phyloP scores from a whole-genome alignment of 305 asterid genomes.

The Solanum hybrid region DNA sequence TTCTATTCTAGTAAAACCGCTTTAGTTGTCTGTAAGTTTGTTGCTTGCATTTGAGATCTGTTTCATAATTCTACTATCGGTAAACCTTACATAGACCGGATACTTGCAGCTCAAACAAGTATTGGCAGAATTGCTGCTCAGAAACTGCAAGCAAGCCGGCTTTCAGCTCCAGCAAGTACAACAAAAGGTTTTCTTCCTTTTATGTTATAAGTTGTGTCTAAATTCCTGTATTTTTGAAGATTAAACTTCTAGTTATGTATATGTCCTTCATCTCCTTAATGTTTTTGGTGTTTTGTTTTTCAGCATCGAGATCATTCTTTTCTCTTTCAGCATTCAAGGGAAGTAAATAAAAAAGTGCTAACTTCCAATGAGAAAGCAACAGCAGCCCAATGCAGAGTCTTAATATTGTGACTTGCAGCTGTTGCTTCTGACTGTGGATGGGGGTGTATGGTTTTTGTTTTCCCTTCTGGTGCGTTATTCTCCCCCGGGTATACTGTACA shows the following conservation, averaged over 20 bases:
- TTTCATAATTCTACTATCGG: neutral
- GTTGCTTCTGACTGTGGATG: neutral
- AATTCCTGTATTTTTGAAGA: neutral
- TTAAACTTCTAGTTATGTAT: neutral
- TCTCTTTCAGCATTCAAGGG: slow-evolving; percentile 99
- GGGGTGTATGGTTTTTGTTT: neutral
- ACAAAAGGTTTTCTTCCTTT: slow-evolving; percentile 45
- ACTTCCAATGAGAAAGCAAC: slow-evolving; percentile 12
- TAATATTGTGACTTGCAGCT: neutral
- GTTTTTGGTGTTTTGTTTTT: slow-evolving; percentile 24
- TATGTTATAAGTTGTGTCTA: neutral
- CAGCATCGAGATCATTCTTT: slow-evolving; percentile 96
- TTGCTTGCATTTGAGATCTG: neutral
- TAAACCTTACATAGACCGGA: neutral
- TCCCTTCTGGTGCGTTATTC: neutral
- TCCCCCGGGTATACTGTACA: neutral
- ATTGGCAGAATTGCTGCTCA: slow-evolving; percentile 34
- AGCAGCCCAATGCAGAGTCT: neutral
- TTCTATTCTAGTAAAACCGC: neutral
- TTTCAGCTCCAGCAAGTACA: slow-evolving; percentile 49
- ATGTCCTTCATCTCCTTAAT: slow-evolving; percentile 11
- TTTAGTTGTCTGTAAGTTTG: neutral
- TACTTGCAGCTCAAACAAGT: slow-evolving; percentile 58
- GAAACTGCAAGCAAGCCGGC: slow-evolving; percentile 56
- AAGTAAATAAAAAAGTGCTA: slow-evolving; percentile 41